These are phyloP conservation scores for Monosporascus sp. DNA, from an alignment of 2,329 filamentous ascomycete species.

Conservation along the genomic window DNA sequence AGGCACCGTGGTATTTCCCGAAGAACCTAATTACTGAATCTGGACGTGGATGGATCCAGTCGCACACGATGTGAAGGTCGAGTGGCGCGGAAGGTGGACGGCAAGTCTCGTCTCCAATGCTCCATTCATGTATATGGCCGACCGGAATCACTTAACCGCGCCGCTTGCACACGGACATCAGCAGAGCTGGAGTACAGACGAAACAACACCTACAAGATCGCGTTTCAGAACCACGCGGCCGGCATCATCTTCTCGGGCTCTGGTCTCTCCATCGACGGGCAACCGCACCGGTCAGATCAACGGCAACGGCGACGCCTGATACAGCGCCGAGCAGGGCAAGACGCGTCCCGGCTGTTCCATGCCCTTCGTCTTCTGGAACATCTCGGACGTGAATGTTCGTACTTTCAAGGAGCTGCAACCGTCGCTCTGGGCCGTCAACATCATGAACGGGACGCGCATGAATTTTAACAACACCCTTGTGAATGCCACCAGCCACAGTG, in stretches of 20 bases:
- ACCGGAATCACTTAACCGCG: too few species aligned
- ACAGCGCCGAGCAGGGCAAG: slow-evolving; percentile 38
- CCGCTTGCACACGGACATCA: slow-evolving; percentile 24
- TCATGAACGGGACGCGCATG: slow-evolving; percentile 53
- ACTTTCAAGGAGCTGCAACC: slow-evolving; percentile 48
- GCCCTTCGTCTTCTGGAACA: slow-evolving; percentile 55
- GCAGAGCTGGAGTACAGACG: slow-evolving; percentile 50
- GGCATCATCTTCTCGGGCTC: slow-evolving; percentile 46
- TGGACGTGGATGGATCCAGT: slow-evolving; percentile 43
- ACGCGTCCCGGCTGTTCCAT: slow-evolving; percentile 49
- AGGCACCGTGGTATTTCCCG: slow-evolving; percentile 44
- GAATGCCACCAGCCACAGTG: slow-evolving; percentile 45
- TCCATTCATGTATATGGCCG: too few species aligned
- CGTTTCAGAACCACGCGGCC: slow-evolving; percentile 52
- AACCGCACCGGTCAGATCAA: slow-evolving; percentile 48
- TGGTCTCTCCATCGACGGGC: slow-evolving; percentile 45
- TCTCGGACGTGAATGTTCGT: slow-evolving; percentile 46
- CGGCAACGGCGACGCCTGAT: slow-evolving; percentile 51
- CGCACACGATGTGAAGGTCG: slow-evolving; percentile 42
- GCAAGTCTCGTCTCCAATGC: slow-evolving; percentile 4
- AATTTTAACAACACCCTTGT: slow-evolving; percentile 43
- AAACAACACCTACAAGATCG: slow-evolving; percentile 45
- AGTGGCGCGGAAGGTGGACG: slow-evolving; percentile 49
- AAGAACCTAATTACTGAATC: slow-evolving; percentile 46
- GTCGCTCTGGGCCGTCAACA: slow-evolving; percentile 49